Evolutionary conservation across 345 rosid genomes (phyloP), one percentile per base, ranked within the genome.

Genomic region (Arabis hirsuta): DNA sequence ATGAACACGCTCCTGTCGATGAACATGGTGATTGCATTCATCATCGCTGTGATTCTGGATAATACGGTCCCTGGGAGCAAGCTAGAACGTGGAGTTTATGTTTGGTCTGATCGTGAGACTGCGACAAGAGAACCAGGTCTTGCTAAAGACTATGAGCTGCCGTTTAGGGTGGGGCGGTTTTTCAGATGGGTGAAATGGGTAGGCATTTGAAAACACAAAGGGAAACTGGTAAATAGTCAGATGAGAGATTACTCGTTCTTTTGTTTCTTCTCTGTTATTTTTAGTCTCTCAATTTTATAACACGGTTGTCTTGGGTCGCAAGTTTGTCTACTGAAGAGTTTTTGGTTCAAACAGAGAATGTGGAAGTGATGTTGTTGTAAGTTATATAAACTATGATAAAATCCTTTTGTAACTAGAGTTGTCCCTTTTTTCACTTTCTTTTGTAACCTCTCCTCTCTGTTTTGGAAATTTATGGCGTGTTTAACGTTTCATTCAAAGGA

Each of bases 181-280:
- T 95, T 95, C 84, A 83, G 89, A 85, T 95, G 99, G 97, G 96
- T 95, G 44, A 95, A 88, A 56, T 91, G 99, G 99, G 97, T 91
- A 10, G 99, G 99, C 62, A 79, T 95, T 54, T 91, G 85, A 91
- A 38, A 29, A 24, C 2, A 26, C 9, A 71, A 41, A 20, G 41
- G 19, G 46, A 51, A 38, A 11, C 3, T 14, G 84, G 87, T 85
- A 82, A 75, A 84, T 85, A 76, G 62, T 76, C 64, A 61, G 44
- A 74, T 68, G 74, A 61, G 57, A 62, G 65, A 62, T 64, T 47
- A 10, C 5, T 36, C 10, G 36, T 54, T 59, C 22, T 4, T 9
- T 54, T 14, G 12, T 31, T 26, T 38, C 7, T 14, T 62, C 57
- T 55, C 57, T 65, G 65, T 65, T 56, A 26, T 47, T 61, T 38